A percentile compares a stretch with the other conserved stretches of the same genome.
phyloP scores from a whole-genome alignment of 768 basidiomycete genomes.

The Mycena albidolilacea region DNA sequence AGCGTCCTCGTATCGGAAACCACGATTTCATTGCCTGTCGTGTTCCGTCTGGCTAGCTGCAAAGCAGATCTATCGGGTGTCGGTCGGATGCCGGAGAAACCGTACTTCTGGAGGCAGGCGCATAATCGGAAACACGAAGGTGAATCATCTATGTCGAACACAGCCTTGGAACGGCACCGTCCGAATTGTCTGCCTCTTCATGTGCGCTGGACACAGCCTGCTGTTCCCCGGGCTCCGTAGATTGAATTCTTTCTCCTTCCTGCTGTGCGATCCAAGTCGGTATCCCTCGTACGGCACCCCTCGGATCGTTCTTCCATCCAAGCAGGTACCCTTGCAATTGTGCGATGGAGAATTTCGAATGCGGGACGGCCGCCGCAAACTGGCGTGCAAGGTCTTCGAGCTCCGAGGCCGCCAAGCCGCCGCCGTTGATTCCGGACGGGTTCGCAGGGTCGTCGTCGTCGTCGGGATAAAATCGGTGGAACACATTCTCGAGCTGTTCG shows the following conservation, averaged over 20 bases:
- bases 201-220: not conserved
- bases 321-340: constrained; percentile 24
- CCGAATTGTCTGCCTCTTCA: not conserved
- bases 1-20: no score
- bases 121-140: no score
- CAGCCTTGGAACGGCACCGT: no score
- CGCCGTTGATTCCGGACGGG: not conserved
- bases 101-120: no score
- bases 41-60: no score
- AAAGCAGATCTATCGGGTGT: no score
- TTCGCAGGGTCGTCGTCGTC: not conserved
- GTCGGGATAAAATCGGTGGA: constrained; percentile 25
- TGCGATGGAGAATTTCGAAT: constrained; percentile 20
- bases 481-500: constrained; percentile 28
- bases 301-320: constrained; percentile 23
- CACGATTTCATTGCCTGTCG: no score
- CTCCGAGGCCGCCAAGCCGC: not conserved
- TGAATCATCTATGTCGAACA: no score
- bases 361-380: constrained; percentile 18
- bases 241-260: not conserved
- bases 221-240: not conserved
- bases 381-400: constrained; percentile 6
- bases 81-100: no score
- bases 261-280: constrained; percentile 8
- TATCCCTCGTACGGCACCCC: constrained; percentile 11